A percentile compares a stretch with the other conserved stretches of the same genome.
Evolutionary conservation across 371 early-diverging fungal species (phyloP).

Genomic region (Actinomucor elegans): DNA sequence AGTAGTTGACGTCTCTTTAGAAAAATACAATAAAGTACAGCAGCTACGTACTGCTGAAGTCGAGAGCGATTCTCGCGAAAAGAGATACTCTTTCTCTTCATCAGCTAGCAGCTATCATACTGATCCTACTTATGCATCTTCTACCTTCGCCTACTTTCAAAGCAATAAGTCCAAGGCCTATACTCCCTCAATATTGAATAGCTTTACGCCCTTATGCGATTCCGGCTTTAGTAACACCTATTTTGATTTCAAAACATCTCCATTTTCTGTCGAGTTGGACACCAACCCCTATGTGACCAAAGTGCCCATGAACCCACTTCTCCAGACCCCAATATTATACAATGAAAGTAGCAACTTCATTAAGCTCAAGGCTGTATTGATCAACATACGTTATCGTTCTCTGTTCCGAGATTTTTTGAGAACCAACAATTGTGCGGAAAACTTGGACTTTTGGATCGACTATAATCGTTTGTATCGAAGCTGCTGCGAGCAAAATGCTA

Average conservation of each 20-base stretch:
- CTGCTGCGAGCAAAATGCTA: conserved; percentile 1
- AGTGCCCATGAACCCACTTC: not conserved
- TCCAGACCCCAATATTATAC: conserved; percentile 10
- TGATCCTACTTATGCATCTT: not conserved
- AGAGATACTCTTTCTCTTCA: not conserved
- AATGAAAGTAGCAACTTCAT: conserved; percentile 47
- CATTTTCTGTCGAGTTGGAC: too few relatives aligned
- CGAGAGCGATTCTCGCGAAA: not conserved
- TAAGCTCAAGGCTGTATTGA: conserved; percentile 50
- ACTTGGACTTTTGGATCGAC: conserved; percentile 59
- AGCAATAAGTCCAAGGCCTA: not conserved
- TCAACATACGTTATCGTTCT: conserved; percentile 38
- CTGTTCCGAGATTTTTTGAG: conserved; percentile 53
- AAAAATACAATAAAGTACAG: conserved; percentile 8
- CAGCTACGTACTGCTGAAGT: not conserved
- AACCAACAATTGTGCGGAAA: conserved; percentile 56
- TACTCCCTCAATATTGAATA: not conserved
- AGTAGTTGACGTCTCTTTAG: conserved; percentile 13
- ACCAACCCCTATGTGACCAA: not conserved
- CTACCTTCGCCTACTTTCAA: not conserved
- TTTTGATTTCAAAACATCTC: not conserved
- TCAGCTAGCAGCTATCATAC: not conserved
- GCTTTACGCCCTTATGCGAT: not conserved
- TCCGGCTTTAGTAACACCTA: not conserved
- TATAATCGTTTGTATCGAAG: conserved; percentile 18